Conservation (phyloP, 2,329 filamentous ascomycete species). For the Chaetothyriales sp. region DNA sequence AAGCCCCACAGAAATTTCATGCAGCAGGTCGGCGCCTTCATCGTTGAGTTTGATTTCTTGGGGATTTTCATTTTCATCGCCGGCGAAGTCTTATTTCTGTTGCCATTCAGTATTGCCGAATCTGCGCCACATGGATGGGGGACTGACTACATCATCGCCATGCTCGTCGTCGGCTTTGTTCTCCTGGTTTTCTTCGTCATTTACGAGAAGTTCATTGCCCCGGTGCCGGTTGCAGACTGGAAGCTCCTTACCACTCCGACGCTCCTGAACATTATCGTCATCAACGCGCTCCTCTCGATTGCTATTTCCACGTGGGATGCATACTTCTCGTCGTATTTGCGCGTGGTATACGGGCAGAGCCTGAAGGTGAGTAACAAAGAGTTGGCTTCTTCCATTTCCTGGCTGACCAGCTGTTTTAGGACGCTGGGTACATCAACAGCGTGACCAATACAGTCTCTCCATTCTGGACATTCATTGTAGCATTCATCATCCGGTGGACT, state of each 20-base stretch:
- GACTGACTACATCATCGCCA: slow-evolving; percentile 32
- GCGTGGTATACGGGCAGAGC: slow-evolving; percentile 2
- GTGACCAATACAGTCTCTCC: slow-evolving; percentile 35
- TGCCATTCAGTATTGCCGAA: slow-evolving; percentile 45
- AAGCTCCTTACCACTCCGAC: slow-evolving; percentile 23
- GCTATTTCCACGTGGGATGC: slow-evolving; percentile 20
- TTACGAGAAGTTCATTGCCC: slow-evolving; percentile 39
- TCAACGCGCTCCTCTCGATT: slow-evolving; percentile 14
- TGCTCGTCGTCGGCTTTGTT: slow-evolving; percentile 39
- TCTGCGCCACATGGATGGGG: slow-evolving; percentile 25
- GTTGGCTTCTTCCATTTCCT: slow-evolving; percentile 3
- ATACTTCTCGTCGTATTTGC: slow-evolving; percentile 17
- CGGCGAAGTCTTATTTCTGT: slow-evolving; percentile 47
- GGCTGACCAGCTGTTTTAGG: neutral
- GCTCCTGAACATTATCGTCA: slow-evolving; percentile 10
- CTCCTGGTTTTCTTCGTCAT: slow-evolving; percentile 38
- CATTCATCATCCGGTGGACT: slow-evolving; percentile 33
- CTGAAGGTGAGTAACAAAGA: slow-evolving; percentile 10
- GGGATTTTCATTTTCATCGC: slow-evolving; percentile 45
- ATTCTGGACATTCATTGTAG: slow-evolving; percentile 37
- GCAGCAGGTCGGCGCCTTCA: slow-evolving; percentile 36
- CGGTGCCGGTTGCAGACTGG: slow-evolving; percentile 40
- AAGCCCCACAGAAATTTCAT: slow-evolving; percentile 29
- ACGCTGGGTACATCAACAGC: slow-evolving; percentile 32
- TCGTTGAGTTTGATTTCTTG: slow-evolving; percentile 44